Conservation (phyloP, 176 grass and related monocot species). For the Dendrocalamus sinicus region DNA sequence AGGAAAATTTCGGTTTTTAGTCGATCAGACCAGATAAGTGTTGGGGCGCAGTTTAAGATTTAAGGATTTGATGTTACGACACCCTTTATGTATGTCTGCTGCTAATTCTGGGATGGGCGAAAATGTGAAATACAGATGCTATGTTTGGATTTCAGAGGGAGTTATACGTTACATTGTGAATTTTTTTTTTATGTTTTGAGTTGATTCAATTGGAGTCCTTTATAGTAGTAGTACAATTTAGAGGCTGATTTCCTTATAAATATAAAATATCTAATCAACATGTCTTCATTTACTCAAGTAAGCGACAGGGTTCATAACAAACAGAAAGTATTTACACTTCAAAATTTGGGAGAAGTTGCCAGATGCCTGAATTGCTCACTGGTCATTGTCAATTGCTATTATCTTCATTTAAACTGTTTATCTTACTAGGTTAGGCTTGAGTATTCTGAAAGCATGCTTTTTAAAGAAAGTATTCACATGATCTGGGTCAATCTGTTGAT, state of each 20-base stretch:
- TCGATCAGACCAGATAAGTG: not conserved
- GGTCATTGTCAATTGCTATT: not conserved
- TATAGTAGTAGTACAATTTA: not conserved
- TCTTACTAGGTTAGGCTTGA: not conserved
- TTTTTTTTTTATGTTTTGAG: conserved; percentile 2
- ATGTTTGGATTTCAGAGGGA: not conserved
- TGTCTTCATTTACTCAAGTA: not conserved
- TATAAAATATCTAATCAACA: not conserved
- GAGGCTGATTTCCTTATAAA: conserved; percentile 5
- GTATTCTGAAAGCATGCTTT: not conserved
- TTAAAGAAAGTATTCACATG: conserved; percentile 5
- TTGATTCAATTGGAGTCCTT: not conserved
- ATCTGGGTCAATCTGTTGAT: not conserved
- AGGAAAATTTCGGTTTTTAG: not conserved
- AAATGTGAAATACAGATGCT: not conserved
- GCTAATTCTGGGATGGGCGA: not conserved
- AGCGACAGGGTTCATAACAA: not conserved
- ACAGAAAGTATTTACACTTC: conserved; percentile 4
- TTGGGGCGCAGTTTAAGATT: not conserved
- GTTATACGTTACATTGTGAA: not conserved
- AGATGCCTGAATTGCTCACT: not conserved
- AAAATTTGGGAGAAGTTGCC: not conserved
- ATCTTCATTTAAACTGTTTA: conserved; percentile 19
- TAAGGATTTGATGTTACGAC: not conserved
- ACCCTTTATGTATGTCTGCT: not conserved